Percentiles rank a stretch among this genome's conserved stretches.
phyloP scores from a whole-genome alignment of 768 basidiomycete genomes.

The Lentinula raphanica region DNA sequence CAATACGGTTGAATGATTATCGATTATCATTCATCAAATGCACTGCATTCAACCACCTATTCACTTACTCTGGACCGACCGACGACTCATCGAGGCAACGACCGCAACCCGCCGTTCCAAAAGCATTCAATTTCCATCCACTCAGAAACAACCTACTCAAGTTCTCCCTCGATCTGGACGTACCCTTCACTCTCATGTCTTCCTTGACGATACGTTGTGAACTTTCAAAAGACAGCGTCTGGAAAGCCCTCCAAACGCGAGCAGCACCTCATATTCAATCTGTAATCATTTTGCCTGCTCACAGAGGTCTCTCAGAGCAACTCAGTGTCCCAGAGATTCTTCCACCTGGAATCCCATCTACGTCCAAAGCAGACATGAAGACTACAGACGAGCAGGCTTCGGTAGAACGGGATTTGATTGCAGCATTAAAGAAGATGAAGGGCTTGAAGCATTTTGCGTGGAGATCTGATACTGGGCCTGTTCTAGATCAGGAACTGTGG shows the following conservation, averaged over 20 bases:
- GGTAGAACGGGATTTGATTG: not conserved
- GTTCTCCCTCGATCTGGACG: too few species aligned
- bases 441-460: slow-evolving; percentile 1
- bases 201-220: not conserved
- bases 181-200: not conserved
- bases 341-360: not conserved
- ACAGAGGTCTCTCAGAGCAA: not conserved
- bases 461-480: not conserved
- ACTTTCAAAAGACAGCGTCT: not conserved
- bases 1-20: too few species aligned
- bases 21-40: too few species aligned
- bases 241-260: not conserved
- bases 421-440: not conserved
- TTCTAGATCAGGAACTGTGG: not conserved
- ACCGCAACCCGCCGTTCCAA: too few species aligned
- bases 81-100: too few species aligned
- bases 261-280: not conserved
- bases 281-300: not conserved
- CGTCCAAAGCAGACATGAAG: not conserved
- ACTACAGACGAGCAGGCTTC: not conserved
- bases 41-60: not conserved
- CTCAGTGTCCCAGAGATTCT: not conserved
- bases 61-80: not conserved
- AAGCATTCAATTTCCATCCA: too few species aligned
- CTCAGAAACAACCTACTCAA: not conserved